phyloP scores from a whole-genome alignment of 2,329 filamentous ascomycete species.

The Xylariaceae sp. region DNA sequence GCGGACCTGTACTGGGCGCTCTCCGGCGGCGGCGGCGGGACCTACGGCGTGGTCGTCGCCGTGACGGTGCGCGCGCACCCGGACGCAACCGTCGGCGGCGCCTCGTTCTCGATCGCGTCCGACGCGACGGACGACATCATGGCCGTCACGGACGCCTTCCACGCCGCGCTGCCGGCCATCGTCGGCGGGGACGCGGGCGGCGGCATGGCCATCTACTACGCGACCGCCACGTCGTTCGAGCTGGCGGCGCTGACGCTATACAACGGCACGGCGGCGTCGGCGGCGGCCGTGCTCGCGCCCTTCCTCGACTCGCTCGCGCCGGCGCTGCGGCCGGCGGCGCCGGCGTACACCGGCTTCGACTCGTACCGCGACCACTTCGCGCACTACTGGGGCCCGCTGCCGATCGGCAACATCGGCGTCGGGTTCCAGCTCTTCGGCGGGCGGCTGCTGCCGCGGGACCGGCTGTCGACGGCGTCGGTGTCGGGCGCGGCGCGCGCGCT shows the following conservation, averaged over 20 bases:
- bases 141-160: slow-evolving; percentile 32
- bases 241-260: slow-evolving; percentile 33
- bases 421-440: neutral
- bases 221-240: slow-evolving; percentile 31
- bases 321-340: slow-evolving; percentile 23
- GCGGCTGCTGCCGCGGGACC: neutral
- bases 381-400: slow-evolving; percentile 4
- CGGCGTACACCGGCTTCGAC: slow-evolving; percentile 22
- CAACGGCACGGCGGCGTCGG: slow-evolving; percentile 30
- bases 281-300: slow-evolving; percentile 26
- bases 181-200: neutral
- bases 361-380: slow-evolving; percentile 31
- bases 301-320: slow-evolving; percentile 25
- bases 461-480: neutral
- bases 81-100: slow-evolving; percentile 35
- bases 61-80: slow-evolving; percentile 39
- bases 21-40: slow-evolving; percentile 40
- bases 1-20: slow-evolving; percentile 47
- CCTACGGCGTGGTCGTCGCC: slow-evolving; percentile 37
- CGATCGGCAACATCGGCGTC: neutral
- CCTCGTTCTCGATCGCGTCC: slow-evolving; percentile 32
- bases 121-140: too few species aligned
- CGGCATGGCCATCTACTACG: neutral
- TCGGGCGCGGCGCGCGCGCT: neutral
- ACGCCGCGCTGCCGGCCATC: slow-evolving; percentile 28